Base-by-base conservation (phyloP, 352 stramenopile species). In the Phytophthora vignae region DNA sequence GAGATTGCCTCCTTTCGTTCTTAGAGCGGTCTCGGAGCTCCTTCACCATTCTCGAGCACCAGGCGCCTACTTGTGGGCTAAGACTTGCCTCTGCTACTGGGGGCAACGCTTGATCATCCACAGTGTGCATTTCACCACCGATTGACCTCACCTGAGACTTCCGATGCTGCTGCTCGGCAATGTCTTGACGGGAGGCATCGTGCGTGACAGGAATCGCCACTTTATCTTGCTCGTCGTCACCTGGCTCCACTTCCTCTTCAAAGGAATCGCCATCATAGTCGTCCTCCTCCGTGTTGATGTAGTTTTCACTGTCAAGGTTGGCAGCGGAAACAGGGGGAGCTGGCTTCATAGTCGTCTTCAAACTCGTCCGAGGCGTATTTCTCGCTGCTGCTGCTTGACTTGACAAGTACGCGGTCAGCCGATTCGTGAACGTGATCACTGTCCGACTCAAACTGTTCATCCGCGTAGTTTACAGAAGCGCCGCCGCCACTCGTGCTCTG, bases 371-470 rank as follows among this genome's bases (percentile, higher is more conserved):
- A 73, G 0, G 15, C 49, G 31, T 73, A 73, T 1, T 68, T 64
- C 3, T 64, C 58, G 36, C 52, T 69, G 29, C 54, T 50, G 21
- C 63, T 72, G 5, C 36, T 27, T 15, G 49, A 53, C 29, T 21
- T 53, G 29, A 0, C 42, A 14, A 25, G 10, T 1, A 11, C 48
- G 33, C 25, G 58, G 19, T 12, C 44, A 25, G 46, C 11, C 29
- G 29, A 21, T 36, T 69, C 55, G 22, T 56, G 42, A 6, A 38
- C 46, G 9, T 61, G 19, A 5, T 66, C 61, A 33, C 25, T 36
- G 19, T 65, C 52, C 29, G 59, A 69, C 9, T 73, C 69, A 58
- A 76, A 73, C n/a, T 68, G 29, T 7, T 72, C 69, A n/a, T 72
- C 53, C 0, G 44, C 61, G 33, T 72, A 76, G 33, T 42, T 57